phyloP scores from a whole-genome alignment of 495 filamentous ascomycete species.

The Annulohypoxylon stygium region DNA sequence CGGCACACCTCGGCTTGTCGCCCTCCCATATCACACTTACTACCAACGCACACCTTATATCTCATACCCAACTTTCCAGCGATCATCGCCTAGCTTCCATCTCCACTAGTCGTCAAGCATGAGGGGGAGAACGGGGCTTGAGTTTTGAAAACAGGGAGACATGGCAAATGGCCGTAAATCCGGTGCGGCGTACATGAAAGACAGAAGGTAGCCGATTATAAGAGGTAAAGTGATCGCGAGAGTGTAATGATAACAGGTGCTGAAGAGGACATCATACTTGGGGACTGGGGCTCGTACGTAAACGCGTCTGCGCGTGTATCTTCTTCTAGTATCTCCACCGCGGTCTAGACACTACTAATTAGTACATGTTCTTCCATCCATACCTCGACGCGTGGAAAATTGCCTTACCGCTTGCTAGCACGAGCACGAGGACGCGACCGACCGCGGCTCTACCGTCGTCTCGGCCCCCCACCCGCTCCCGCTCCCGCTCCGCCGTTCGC shows the following conservation, averaged over 20 bases:
- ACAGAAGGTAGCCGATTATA: too few species aligned
- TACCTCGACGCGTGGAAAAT: background rate
- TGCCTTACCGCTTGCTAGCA: too few species aligned
- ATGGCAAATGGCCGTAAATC: background rate
- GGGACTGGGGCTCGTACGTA: background rate
- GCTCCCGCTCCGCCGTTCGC: conserved; percentile 24
- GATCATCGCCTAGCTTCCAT: background rate
- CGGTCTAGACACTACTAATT: background rate
- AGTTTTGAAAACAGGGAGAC: background rate
- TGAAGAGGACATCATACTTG: background rate
- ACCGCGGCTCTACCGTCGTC: conserved; percentile 44
- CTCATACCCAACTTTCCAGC: background rate
- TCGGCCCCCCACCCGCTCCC: conserved; percentile 26
- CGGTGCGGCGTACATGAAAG: background rate
- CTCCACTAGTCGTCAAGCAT: background rate
- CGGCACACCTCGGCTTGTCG: background rate
- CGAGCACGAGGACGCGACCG: background rate
- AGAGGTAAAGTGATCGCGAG: too few species aligned
- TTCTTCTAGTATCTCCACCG: too few species aligned
- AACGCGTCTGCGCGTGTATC: too few species aligned
- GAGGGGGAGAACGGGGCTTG: too few species aligned
- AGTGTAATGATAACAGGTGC: background rate
- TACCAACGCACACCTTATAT: background rate
- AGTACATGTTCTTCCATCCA: background rate
- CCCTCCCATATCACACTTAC: background rate